These are phyloP conservation scores for Blepharisma undulans DNA, from an alignment of 169 alveolate species.

Conservation along the genomic window DNA sequence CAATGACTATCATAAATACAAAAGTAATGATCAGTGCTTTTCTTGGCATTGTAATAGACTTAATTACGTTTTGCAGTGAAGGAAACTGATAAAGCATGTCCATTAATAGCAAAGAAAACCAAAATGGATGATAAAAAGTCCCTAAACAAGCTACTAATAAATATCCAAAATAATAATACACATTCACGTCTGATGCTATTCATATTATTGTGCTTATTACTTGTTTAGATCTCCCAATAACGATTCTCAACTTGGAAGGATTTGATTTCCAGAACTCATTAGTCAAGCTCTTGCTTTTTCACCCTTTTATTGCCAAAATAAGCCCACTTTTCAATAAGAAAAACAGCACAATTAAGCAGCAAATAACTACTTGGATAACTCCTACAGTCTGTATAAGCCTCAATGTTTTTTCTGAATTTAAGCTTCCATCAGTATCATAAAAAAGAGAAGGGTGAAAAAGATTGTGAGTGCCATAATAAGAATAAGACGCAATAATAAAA, in stretches of 20 bases:
- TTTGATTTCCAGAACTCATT: not conserved
- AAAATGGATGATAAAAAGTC: not conserved
- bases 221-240: not conserved
- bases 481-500: not conserved
- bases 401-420: not conserved
- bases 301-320: not conserved
- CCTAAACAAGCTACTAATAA: not conserved
- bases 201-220: not conserved
- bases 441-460: not conserved
- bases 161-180: slow-evolving; percentile 1
- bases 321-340: slow-evolving; percentile 30
- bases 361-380: not conserved
- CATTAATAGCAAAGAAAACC: not conserved
- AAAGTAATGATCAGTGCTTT: slow-evolving; percentile 46
- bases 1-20: slow-evolving; percentile 41
- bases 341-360: not conserved
- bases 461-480: not conserved
- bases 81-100: slow-evolving; percentile 33
- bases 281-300: not conserved
- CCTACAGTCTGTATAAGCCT: not conserved
- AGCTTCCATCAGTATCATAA: not conserved
- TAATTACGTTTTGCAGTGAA: slow-evolving; percentile 39
- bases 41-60: slow-evolving; percentile 44
- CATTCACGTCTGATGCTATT: not conserved
- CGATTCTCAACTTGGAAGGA: not conserved